A percentile compares a stretch with the other conserved stretches of the same genome.
phyloP scores from a whole-genome alignment of 768 basidiomycete species.

The Lactarius psammicola region DNA sequence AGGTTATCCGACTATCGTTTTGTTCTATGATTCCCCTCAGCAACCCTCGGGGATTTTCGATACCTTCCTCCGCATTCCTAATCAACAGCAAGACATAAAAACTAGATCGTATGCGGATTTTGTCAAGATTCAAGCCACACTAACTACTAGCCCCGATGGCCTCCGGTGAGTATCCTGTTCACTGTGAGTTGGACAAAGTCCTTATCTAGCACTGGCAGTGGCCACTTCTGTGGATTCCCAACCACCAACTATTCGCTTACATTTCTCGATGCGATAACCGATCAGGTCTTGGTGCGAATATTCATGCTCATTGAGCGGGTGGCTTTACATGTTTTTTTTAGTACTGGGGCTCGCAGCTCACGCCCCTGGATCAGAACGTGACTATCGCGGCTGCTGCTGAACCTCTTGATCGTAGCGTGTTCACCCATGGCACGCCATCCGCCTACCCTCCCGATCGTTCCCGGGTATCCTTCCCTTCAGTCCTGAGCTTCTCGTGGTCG shows the following conservation, averaged over 20 bases:
- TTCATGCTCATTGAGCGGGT: neutral
- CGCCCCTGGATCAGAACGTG: neutral
- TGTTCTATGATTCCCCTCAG: conserved; percentile 55
- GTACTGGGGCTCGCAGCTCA: neutral
- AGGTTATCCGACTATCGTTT: neutral
- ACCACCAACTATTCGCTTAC: neutral
- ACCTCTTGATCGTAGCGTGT: neutral
- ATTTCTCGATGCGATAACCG: neutral
- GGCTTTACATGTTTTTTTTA: neutral
- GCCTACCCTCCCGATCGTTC: neutral
- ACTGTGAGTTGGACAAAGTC: neutral
- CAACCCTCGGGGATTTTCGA: conserved; percentile 48
- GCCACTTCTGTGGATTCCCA: neutral
- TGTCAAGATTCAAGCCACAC: neutral
- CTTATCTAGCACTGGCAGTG: neutral
- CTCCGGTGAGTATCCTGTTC: neutral
- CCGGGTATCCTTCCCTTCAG: neutral
- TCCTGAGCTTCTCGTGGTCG: neutral
- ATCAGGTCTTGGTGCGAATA: neutral
- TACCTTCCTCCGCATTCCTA: conserved; percentile 42
- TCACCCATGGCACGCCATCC: neutral
- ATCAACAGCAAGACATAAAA: conserved; percentile 19
- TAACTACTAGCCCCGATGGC: neutral
- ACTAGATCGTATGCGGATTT: neutral
- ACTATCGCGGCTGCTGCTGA: neutral